phyloP scores from a whole-genome alignment of 2,329 filamentous ascomycete genomes.

The Penicillium sp. region DNA sequence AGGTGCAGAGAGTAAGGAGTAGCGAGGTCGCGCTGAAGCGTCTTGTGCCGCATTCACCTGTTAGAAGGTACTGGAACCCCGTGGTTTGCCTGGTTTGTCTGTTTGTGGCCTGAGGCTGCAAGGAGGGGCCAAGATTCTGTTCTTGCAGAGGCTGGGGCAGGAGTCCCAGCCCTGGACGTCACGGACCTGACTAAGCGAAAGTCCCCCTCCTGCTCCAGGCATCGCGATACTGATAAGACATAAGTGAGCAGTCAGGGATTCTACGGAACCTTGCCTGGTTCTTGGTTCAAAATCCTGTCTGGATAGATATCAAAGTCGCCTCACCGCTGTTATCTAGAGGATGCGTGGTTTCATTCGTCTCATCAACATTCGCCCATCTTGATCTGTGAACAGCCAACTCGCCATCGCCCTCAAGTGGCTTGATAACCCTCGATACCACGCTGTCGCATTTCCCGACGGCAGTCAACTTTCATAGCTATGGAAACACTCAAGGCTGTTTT shows the following conservation, averaged over 20 bases:
- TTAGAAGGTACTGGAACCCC: conserved; percentile 48
- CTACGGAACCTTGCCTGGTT: background rate
- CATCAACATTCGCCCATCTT: conserved; percentile 1
- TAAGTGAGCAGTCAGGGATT: background rate
- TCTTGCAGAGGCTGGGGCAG: background rate
- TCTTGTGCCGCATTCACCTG: conserved; percentile 26
- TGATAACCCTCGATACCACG: background rate
- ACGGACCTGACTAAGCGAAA: conserved; percentile 10
- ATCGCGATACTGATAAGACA: conserved; percentile 12
- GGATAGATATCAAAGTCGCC: background rate
- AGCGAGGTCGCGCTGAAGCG: conserved; percentile 25
- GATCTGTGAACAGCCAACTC: background rate
- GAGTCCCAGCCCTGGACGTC: conserved; percentile 12
- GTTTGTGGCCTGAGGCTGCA: background rate
- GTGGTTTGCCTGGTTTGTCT: conserved; percentile 39
- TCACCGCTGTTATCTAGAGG: background rate
- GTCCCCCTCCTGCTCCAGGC: conserved; percentile 11
- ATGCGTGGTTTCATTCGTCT: background rate
- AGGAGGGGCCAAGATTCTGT: background rate
- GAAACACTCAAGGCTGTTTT: conserved; percentile 84
- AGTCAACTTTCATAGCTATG: conserved; percentile 59
- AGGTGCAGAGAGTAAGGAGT: conserved; percentile 21
- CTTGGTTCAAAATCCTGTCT: background rate
- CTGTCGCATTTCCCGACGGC: background rate
- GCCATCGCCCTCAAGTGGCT: background rate